phyloP scores from a whole-genome alignment of 192 early-diverging fungal species.

The Entomortierella beljakovae region DNA sequence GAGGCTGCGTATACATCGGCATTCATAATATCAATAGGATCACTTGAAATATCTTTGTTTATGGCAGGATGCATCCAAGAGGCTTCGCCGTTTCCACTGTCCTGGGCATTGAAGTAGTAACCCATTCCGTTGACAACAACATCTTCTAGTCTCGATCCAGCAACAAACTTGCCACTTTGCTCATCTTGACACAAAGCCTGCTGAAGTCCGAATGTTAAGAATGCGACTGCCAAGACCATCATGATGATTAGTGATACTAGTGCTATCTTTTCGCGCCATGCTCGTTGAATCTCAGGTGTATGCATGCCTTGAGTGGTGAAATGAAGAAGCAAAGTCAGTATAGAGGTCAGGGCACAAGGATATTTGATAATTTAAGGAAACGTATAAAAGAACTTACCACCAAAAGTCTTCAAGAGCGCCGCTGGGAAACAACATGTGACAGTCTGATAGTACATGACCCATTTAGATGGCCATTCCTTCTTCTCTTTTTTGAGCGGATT shows the following conservation, averaged over 20 bases:
- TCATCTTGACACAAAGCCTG: slow-evolving; percentile 59
- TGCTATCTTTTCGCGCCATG: slow-evolving; percentile 95
- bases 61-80: slow-evolving; percentile 56
- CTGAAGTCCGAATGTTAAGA: slow-evolving; percentile 83
- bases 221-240: slow-evolving; percentile 80
- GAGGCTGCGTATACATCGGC: slow-evolving; percentile 64
- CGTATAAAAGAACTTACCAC: slow-evolving; percentile 38
- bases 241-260: slow-evolving; percentile 83
- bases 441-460: slow-evolving; percentile 60
- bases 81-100: slow-evolving; percentile 55
- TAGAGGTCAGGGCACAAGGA: not conserved
- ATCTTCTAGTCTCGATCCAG: slow-evolving; percentile 60
- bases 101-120: slow-evolving; percentile 63
- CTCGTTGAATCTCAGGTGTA: slow-evolving; percentile 70
- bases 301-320: slow-evolving; percentile 62
- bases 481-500: slow-evolving; percentile 54
- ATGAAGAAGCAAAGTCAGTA: not conserved
- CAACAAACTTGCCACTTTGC: slow-evolving; percentile 53
- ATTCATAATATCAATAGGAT: slow-evolving; percentile 61
- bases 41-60: slow-evolving; percentile 33
- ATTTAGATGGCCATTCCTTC: slow-evolving; percentile 50
- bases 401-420: slow-evolving; percentile 21
- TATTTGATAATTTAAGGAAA: not conserved
- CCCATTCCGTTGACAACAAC: slow-evolving; percentile 72
- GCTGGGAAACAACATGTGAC: slow-evolving; percentile 59